phyloP scores from a whole-genome alignment of 1,284 basidiomycete genomes.

The Tylopilus orsonianus region DNA sequence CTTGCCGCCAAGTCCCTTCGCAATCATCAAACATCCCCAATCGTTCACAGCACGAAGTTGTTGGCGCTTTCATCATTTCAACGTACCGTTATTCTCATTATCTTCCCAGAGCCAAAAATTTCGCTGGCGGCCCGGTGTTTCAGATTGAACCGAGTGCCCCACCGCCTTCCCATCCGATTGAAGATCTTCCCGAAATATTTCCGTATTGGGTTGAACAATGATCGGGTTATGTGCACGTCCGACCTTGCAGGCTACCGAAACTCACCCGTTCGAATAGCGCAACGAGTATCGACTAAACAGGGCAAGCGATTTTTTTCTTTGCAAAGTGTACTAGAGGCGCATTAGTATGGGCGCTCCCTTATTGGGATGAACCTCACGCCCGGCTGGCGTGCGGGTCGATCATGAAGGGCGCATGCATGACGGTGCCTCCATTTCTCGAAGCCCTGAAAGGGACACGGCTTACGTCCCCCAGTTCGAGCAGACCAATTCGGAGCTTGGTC shows the following conservation, averaged over 20 bases:
- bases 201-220: not conserved
- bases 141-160: constrained; percentile 6
- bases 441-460: constrained; percentile 4
- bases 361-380: not conserved
- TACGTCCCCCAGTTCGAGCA: not conserved
- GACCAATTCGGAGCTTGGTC: not conserved
- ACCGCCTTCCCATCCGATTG: not conserved
- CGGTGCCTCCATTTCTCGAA: constrained; percentile 20
- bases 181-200: constrained; percentile 2
- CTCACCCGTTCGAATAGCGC: not conserved
- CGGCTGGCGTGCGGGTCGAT: constrained; percentile 20
- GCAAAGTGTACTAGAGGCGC: not conserved
- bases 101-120: constrained; percentile 7
- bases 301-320: not conserved
- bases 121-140: constrained; percentile 7
- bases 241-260: not conserved
- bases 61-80: constrained; percentile 2
- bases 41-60: constrained; percentile 1
- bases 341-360: not conserved
- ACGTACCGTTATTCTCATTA: not conserved
- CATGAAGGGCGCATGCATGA: constrained; percentile 24
- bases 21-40: too few species aligned
- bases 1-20: not conserved
- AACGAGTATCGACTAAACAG: too few species aligned
- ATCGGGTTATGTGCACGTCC: not conserved